Evolutionary conservation across 192 early-diverging fungal species (phyloP).

Genomic region (Entomortierella chlamydospora): DNA sequence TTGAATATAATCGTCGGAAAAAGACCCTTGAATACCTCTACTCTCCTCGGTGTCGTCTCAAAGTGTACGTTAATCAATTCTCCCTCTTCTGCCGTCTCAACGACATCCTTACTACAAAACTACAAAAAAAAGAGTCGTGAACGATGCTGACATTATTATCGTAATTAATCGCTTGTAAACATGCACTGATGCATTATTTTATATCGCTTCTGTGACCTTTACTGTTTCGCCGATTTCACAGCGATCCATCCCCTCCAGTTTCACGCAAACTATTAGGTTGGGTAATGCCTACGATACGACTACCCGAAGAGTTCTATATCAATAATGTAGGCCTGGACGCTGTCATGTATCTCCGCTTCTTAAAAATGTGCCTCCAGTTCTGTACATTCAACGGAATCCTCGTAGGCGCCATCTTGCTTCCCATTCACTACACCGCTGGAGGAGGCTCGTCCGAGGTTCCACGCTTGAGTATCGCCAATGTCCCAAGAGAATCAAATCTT

Average conservation of each 20-base stretch:
- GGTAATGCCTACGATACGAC: constrained; percentile 56
- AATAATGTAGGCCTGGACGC: constrained; percentile 69
- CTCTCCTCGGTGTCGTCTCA: constrained; percentile 53
- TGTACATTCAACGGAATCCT: constrained; percentile 55
- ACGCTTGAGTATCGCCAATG: constrained; percentile 58
- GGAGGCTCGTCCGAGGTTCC: constrained; percentile 13
- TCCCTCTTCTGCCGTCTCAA: no score
- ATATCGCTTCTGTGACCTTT: constrained; percentile 1
- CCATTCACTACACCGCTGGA: constrained; percentile 59
- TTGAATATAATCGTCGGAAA: constrained; percentile 62
- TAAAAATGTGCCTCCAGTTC: constrained; percentile 67
- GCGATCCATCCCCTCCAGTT: constrained; percentile 62
- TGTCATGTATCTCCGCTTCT: constrained; percentile 70
- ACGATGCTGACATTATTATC: no score
- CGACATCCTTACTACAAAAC: no score
- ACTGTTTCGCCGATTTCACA: constrained; percentile 6
- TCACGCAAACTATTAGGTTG: constrained; percentile 60
- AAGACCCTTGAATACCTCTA: constrained; percentile 64
- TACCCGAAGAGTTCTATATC: constrained; percentile 65
- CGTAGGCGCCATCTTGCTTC: constrained; percentile 57
- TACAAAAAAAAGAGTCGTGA: no score
- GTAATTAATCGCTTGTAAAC: no score
- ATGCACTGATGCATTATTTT: background rate
- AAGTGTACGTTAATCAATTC: background rate
- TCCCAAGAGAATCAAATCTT: constrained; percentile 40